Evolutionary conservation across 805 yeast genomes (phyloP).

Genomic region (Saturnispora saitoi): DNA sequence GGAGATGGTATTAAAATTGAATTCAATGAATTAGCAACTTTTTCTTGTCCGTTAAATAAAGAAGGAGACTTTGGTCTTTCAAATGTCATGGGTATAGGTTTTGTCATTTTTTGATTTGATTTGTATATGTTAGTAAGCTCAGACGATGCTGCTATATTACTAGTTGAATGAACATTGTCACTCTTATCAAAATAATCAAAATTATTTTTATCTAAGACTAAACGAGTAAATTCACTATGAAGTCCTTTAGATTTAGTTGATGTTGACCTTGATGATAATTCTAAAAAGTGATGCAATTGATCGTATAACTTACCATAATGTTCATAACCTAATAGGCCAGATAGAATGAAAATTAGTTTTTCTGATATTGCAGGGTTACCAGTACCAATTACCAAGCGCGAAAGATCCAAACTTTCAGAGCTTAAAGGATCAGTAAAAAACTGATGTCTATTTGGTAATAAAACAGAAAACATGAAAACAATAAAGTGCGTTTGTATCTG

Average conservation of each 20-base stretch:
- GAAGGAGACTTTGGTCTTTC: constrained; percentile 18
- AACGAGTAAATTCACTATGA: not conserved
- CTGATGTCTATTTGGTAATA: constrained; percentile 32
- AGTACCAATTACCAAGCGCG: constrained; percentile 43
- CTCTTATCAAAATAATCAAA: not conserved
- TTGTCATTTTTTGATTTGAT: not conserved
- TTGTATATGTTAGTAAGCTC: not conserved
- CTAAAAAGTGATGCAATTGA: constrained; percentile 4
- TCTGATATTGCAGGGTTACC: constrained; percentile 51
- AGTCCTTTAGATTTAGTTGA: not conserved
- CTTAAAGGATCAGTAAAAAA: constrained; percentile 31
- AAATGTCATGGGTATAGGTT: constrained; percentile 14
- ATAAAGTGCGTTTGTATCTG: constrained; percentile 26
- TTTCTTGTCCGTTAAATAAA: not conserved
- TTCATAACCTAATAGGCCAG: constrained; percentile 39
- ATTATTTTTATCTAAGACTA: not conserved
- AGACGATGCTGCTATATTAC: not conserved
- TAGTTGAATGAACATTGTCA: not conserved
- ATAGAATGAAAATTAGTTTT: constrained; percentile 42
- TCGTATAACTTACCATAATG: constrained; percentile 14
- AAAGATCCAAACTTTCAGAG: constrained; percentile 13
- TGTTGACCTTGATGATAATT: constrained; percentile 1
- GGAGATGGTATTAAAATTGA: constrained; percentile 1
- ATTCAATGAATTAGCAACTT: not conserved
- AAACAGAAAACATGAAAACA: constrained; percentile 38